Evolutionary conservation across 78 protist genomes (phyloP), one percentile per base, ranked within the genome.

Genomic region (Kipferlia bialata): DNA sequence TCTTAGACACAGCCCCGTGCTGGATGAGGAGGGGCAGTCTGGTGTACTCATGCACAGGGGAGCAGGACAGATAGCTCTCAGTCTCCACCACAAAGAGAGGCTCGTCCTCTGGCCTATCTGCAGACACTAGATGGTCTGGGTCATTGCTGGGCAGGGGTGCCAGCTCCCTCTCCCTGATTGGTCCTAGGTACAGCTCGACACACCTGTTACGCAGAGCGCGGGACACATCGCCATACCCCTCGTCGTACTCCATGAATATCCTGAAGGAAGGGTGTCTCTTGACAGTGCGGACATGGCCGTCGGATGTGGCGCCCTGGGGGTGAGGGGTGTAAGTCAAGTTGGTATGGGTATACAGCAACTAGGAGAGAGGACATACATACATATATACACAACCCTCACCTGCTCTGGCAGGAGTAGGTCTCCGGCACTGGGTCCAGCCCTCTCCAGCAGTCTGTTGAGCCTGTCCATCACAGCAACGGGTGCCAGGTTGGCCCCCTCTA

Each of bases 121-220:
- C n/a, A n/a, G n/a, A n/a, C n/a, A n/a, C n/a, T n/a, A n/a, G n/a
- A n/a, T n/a, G n/a, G n/a, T n/a, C n/a, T n/a, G n/a, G n/a, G n/a
- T n/a, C n/a, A n/a, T n/a, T n/a, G n/a, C n/a, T n/a, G n/a, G n/a
- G n/a, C n/a, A n/a, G n/a, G n/a, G n/a, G n/a, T n/a, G n/a, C n/a
- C n/a, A n/a, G n/a, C n/a, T n/a, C n/a, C n/a, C n/a, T n/a, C n/a
- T n/a, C n/a, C n/a, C n/a, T n/a, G n/a, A n/a, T n/a, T n/a, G n/a
- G n/a, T n/a, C n/a, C n/a, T n/a, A 91, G 63, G 67, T 63, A 70
- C 0, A 93, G 41, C 70, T 95, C 97, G 37, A 91, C 48, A 51
- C 95, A 89, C 0, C 98, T 70, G 77, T 94, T 95, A 17, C 98
- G 78, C 95, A 95, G 85, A n/a, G 99, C 98, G 2, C 98, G 83